Base-by-base conservation (phyloP, 257 asterid genomes). In the Rehmannia glutinosa region DNA sequence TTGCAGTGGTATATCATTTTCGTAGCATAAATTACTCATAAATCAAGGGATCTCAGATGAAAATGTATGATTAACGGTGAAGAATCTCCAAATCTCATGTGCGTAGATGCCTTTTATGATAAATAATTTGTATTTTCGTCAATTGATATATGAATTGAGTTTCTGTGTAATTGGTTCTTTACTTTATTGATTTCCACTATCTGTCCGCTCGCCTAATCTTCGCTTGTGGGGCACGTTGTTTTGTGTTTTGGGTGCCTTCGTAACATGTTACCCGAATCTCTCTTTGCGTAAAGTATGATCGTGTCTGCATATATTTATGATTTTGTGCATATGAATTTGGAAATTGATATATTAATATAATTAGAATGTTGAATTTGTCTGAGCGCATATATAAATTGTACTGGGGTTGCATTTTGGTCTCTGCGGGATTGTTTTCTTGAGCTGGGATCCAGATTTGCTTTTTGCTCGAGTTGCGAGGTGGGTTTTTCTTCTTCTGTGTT, bases 61-160 rank as follows among this genome's bases (percentile, higher is more conserved):
- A 68, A 35, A n/a, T 15, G 7, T 28, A 35, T 55, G 58, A 43
- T 66, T 59, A 41, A 49, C 50, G 51, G 61, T 51, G 73, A 43
- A n/a, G 67, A 53, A 52, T 28, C 3, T 68, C 86, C 73, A n/a
- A n/a, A 13, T 4, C 7, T 3, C 20, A 5, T 81, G 84, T 86
- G 86, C 73, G 54, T 65, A 59, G 67, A 55, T 69, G n/a, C n/a
- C n/a, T 73, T 72, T 36, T 56, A 2, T 32, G 38, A 9, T 21
- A 9, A 3, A 16, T 3, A 46, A 7, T 54, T 38, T 32, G 6
- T 59, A 38, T 5, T 19, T 69, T 69, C 55, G 53, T 61, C 38
- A 17, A 5, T 17, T 27, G 42, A 19, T 50, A 6, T 55, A 5
- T 45, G n/a, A 28, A 11, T 39, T 25, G 25, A 8, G 4, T 21